phyloP scores from a whole-genome alignment of 2,329 filamentous ascomycete genomes.

The Trichoderma cornu-damae region DNA sequence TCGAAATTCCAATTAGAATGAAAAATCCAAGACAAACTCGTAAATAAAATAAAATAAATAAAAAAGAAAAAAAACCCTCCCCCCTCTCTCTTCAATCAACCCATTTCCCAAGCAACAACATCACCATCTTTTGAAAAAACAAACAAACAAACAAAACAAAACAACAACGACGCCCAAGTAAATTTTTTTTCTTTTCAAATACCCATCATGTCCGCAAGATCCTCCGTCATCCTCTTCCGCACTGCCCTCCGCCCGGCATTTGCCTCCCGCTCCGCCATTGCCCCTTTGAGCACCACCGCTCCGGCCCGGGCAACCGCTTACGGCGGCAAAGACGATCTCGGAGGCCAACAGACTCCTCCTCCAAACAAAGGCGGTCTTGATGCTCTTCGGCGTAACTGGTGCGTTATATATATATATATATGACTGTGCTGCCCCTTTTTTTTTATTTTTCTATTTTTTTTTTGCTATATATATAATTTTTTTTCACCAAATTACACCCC shows the following conservation, averaged over 20 bases:
- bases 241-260: constrained; percentile 1
- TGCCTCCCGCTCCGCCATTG: constrained; percentile 8
- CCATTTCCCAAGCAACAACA: not conserved
- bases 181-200: no score
- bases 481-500: no score
- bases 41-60: no score
- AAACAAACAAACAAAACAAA: not conserved
- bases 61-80: no score
- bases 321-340: constrained; percentile 26
- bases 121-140: no score
- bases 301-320: not conserved
- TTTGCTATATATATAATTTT: not conserved
- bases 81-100: no score
- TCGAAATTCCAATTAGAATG: not conserved
- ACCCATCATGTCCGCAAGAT: constrained; percentile 5
- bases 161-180: no score
- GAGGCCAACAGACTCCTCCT: constrained; percentile 31
- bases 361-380: constrained; percentile 28
- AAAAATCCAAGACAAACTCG: not conserved
- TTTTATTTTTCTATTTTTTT: not conserved
- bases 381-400: constrained; percentile 32
- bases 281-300: constrained; percentile 2
- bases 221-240: constrained; percentile 1
- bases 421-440: no score
- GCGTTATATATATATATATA: no score